Evolutionary conservation across 192 early-diverging fungal species (phyloP).

Genomic region (Coemansia sp.): DNA sequence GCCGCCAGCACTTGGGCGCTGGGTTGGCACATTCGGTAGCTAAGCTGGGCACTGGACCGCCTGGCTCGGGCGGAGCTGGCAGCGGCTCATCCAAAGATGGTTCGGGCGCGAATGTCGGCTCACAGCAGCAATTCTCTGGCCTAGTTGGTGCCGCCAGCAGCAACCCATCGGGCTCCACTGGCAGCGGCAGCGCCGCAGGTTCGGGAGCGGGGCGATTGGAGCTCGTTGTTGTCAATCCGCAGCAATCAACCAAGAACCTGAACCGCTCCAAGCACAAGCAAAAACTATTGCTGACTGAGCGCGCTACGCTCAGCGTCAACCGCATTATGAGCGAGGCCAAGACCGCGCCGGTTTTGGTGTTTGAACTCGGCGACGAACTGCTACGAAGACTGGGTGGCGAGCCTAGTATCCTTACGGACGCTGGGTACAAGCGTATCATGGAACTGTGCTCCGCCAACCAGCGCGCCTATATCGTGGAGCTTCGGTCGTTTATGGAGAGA

Average conservation of each 20-base stretch:
- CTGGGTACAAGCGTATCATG: constrained; percentile 61
- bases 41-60: not conserved
- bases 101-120: constrained; percentile 13
- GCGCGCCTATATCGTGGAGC: constrained; percentile 56
- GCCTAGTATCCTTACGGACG: constrained; percentile 61
- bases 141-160: not conserved
- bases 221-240: constrained; percentile 35
- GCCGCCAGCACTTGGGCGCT: not conserved
- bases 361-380: constrained; percentile 62
- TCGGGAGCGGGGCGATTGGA: constrained; percentile 38
- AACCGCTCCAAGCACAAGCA: constrained; percentile 38
- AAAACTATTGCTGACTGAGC: constrained; percentile 28
- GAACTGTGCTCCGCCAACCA: constrained; percentile 56
- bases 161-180: not conserved
- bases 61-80: constrained; percentile 5
- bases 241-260: constrained; percentile 29
- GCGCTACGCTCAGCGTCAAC: constrained; percentile 58
- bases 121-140: not conserved
- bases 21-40: constrained; percentile 6
- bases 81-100: not conserved
- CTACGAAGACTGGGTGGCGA: constrained; percentile 57
- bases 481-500: constrained; percentile 44
- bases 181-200: not conserved
- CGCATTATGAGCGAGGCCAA: constrained; percentile 57
- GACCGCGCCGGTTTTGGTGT: constrained; percentile 61